A percentile compares a stretch with the other conserved stretches of the same genome.
These are phyloP conservation scores for Colletotrichum tamarilloi DNA, from an alignment of 2,329 filamentous ascomycete species.

Conservation along the genomic window DNA sequence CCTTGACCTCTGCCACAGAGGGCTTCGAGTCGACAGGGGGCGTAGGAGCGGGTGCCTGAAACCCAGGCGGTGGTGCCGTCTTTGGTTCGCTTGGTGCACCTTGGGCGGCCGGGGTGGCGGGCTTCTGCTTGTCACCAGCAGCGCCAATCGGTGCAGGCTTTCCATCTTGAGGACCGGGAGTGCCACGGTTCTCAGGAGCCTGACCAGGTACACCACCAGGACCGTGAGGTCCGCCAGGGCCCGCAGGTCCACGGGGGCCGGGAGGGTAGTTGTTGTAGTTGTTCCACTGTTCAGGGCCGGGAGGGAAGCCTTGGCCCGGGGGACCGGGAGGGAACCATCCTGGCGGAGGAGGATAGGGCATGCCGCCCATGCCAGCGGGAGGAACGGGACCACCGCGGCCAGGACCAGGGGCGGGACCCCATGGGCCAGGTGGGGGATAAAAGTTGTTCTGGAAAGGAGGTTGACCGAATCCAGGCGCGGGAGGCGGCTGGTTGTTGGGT, in stretches of 20 bases:
- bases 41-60: slow-evolving; percentile 62
- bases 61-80: slow-evolving; percentile 24
- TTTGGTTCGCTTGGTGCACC: slow-evolving; percentile 26
- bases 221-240: slow-evolving; percentile 49
- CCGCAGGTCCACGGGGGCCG: slow-evolving; percentile 65
- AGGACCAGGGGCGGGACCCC: slow-evolving; percentile 64
- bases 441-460: slow-evolving; percentile 58
- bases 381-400: slow-evolving; percentile 44
- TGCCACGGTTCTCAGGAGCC: slow-evolving; percentile 35
- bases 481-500: slow-evolving; percentile 44
- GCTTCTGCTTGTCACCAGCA: slow-evolving; percentile 59
- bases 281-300: slow-evolving; percentile 63
- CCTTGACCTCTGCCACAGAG: slow-evolving; percentile 62
- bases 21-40: slow-evolving; percentile 78
- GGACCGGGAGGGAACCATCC: slow-evolving; percentile 81
- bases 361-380: slow-evolving; percentile 70
- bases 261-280: slow-evolving; percentile 72
- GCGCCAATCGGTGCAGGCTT: slow-evolving; percentile 66
- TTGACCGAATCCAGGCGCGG: slow-evolving; percentile 54
- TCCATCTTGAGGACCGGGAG: slow-evolving; percentile 46
- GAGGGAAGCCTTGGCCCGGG: slow-evolving; percentile 79
- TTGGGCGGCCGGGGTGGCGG: slow-evolving; percentile 55
- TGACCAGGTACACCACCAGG: slow-evolving; percentile 42
- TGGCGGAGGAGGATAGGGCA: slow-evolving; percentile 81
- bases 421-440: slow-evolving; percentile 65